Percentiles rank a stretch among this genome's conserved stretches.
Conservation (phyloP, 768 basidiomycete species). For the Mycena capillaripes region DNA sequence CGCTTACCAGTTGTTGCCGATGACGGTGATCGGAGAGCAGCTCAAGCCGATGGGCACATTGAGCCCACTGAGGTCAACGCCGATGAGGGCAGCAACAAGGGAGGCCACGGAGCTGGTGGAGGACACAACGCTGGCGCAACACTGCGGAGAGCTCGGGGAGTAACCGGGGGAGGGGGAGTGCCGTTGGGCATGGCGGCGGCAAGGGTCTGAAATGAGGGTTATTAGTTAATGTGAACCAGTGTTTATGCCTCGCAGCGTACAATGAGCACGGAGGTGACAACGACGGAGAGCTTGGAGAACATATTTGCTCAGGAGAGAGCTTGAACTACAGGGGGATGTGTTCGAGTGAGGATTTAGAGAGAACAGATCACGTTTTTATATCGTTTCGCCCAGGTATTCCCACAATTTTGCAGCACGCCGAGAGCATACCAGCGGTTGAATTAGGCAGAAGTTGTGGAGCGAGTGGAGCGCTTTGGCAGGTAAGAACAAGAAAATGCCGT, state of each 20-base stretch:
- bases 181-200: constrained; percentile 14
- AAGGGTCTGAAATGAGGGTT: constrained; percentile 2
- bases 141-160: constrained; percentile 1
- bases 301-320: background rate
- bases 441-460: too few species aligned
- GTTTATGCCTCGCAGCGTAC: background rate
- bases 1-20: constrained; percentile 11
- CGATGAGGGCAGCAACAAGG: background rate
- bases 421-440: too few species aligned
- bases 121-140: constrained; percentile 3
- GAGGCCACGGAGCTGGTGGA: background rate
- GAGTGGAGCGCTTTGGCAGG: too few species aligned
- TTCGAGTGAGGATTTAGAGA: constrained; percentile 4
- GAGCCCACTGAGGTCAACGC: background rate
- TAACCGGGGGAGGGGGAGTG: background rate
- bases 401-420: background rate
- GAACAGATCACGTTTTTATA: background rate
- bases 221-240: background rate
- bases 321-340: constrained; percentile 2
- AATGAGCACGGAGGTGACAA: constrained; percentile 18
- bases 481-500: too few species aligned
- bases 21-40: constrained; percentile 19
- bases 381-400: background rate
- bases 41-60: constrained; percentile 5
- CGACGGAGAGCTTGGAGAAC: constrained; percentile 20